phyloP scores from a whole-genome alignment of 306 rosid genomes.

The Fragaria vesca region DNA sequence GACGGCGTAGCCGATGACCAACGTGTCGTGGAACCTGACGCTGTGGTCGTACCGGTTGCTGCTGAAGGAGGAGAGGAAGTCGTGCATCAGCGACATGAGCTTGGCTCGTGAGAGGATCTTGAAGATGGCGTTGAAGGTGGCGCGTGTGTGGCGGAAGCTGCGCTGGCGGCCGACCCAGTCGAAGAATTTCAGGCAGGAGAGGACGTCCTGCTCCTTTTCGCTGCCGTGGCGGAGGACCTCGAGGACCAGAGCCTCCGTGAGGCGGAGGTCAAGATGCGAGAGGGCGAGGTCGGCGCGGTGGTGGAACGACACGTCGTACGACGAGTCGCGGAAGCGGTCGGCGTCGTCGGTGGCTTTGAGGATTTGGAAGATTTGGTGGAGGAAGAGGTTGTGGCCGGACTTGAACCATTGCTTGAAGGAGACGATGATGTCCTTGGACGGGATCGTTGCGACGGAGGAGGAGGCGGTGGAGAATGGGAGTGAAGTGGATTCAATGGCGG shows the following conservation, averaged over 20 bases:
- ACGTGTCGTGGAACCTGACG: constrained; percentile 48
- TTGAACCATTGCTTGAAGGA: constrained; percentile 67
- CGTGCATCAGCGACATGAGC: constrained; percentile 47
- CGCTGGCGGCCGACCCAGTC: constrained; percentile 89
- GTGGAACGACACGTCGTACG: background rate
- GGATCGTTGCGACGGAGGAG: background rate
- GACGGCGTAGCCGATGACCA: constrained; percentile 75
- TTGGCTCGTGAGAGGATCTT: constrained; percentile 53
- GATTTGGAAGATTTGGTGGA: constrained; percentile 49
- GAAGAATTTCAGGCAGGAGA: constrained; percentile 77
- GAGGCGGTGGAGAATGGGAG: background rate
- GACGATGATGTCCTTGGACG: constrained; percentile 21
- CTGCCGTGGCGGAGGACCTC: constrained; percentile 46
- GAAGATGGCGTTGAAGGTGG: constrained; percentile 57
- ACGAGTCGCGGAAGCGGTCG: constrained; percentile 9
- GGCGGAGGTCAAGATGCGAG: constrained; percentile 45
- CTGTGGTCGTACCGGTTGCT: constrained; percentile 7
- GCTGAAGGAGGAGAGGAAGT: constrained; percentile 39
- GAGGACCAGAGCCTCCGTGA: constrained; percentile 52
- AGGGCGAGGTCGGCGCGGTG: constrained; percentile 41
- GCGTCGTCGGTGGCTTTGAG: constrained; percentile 20
- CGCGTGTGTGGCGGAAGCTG: constrained; percentile 54
- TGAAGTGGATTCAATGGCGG: background rate
- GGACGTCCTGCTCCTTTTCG: constrained; percentile 33
- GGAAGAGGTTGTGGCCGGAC: constrained; percentile 20